Evolutionary conservation across 192 early-diverging fungal genomes (phyloP).

Genomic region (Coemansia aciculifera): DNA sequence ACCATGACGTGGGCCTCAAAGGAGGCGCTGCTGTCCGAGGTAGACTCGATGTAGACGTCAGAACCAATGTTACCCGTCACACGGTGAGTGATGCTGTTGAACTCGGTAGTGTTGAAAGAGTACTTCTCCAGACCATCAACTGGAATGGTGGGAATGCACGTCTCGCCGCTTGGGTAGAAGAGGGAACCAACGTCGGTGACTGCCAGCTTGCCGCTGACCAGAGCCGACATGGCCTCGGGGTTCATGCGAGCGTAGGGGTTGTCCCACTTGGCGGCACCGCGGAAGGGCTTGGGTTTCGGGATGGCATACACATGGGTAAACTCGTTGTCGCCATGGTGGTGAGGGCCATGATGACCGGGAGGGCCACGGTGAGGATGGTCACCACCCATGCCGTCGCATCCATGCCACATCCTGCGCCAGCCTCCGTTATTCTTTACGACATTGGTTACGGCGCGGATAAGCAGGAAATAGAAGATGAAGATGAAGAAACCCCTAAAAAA

Average conservation of each 20-base stretch:
- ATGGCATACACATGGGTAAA: background rate
- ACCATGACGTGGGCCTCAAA: conserved; percentile 35
- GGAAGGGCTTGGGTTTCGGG: conserved; percentile 7
- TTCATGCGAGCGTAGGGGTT: conserved; percentile 25
- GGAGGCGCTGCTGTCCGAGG: conserved; percentile 30
- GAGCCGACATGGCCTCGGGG: conserved; percentile 20
- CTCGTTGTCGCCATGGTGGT: background rate
- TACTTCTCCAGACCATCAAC: conserved; percentile 31
- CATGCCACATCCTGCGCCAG: conserved; percentile 1
- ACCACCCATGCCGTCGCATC: conserved; percentile 4
- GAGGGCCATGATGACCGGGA: background rate
- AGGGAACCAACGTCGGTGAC: conserved; percentile 12
- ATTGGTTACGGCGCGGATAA: background rate
- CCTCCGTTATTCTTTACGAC: background rate
- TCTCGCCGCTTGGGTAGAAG: conserved; percentile 19
- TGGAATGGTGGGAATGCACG: conserved; percentile 41
- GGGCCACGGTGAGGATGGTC: background rate
- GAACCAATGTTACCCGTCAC: conserved; percentile 45
- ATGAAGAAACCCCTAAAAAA: background rate
- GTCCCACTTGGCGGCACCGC: conserved; percentile 18
- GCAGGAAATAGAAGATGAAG: conserved; percentile 7
- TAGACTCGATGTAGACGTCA: conserved; percentile 34
- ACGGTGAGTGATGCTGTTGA: conserved; percentile 33
- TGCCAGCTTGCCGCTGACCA: conserved; percentile 35
- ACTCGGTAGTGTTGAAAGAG: conserved; percentile 33